These are phyloP conservation scores for Berberis thunbergii DNA, from an alignment of 164 flowering plant species.

Conservation along the genomic window DNA sequence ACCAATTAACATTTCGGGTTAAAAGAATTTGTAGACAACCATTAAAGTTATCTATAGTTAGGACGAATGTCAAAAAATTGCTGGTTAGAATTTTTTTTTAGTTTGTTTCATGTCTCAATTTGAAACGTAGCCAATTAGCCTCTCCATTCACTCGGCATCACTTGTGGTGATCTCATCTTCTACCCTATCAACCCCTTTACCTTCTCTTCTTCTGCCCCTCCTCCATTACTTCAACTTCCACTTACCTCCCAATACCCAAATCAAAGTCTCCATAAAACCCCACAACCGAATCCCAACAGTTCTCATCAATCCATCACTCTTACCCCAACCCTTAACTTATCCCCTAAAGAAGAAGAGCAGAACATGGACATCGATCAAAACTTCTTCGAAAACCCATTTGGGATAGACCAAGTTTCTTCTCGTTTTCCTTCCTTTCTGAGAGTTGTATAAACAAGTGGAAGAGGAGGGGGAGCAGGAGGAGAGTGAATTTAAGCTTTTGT, in stretches of 20 bases:
- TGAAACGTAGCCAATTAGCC: slow-evolving; percentile 14
- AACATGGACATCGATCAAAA: background rate
- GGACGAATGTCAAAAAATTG: too few species aligned
- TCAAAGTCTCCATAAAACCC: slow-evolving; percentile 1
- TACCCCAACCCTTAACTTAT: background rate
- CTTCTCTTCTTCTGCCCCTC: background rate
- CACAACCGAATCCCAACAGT: background rate
- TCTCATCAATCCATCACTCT: too few species aligned
- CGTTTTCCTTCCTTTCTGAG: slow-evolving; percentile 28
- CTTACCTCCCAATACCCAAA: background rate
- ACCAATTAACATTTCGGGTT: too few species aligned
- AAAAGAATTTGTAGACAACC: too few species aligned
- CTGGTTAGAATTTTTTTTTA: too few species aligned
- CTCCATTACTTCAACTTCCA: background rate
- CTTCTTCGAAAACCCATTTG: background rate
- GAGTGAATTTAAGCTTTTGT: slow-evolving; percentile 26
- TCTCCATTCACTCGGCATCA: slow-evolving; percentile 45
- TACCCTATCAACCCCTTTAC: slow-evolving; percentile 27
- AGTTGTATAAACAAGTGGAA: slow-evolving; percentile 35
- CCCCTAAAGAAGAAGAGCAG: background rate
- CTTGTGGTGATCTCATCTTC: slow-evolving; percentile 61
- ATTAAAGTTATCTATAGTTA: too few species aligned
- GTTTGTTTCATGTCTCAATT: too few species aligned
- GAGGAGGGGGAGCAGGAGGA: slow-evolving; percentile 7
- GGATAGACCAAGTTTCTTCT: background rate